Evolutionary conservation across 306 rosid genomes (phyloP).

Genomic region (Purshia tridentata): DNA sequence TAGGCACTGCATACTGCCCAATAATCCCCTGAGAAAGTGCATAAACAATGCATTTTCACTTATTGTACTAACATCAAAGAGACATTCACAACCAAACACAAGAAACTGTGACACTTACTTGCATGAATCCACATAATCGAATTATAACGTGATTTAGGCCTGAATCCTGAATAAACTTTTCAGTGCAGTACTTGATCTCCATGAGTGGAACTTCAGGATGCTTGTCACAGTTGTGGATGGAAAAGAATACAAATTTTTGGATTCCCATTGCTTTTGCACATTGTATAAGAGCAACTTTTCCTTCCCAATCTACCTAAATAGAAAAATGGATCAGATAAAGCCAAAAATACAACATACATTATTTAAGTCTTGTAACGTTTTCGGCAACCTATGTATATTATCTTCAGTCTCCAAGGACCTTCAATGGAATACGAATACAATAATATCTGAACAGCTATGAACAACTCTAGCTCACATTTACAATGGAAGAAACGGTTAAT

Average conservation of each 20-base stretch:
- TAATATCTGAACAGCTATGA: not conserved
- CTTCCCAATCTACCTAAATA: conserved; percentile 97
- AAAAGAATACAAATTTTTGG: conserved; percentile 84
- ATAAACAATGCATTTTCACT: conserved; percentile 1
- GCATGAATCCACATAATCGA: conserved; percentile 93
- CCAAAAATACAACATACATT: conserved; percentile 1
- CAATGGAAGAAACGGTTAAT: not conserved
- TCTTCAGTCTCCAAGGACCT: not conserved
- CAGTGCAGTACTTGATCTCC: conserved; percentile 95
- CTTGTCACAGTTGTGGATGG: conserved; percentile 93
- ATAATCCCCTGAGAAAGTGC: conserved; percentile 67
- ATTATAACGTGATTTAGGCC: conserved; percentile 68
- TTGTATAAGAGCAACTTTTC: conserved; percentile 94
- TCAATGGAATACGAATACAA: not conserved
- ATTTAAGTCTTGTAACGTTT: not conserved
- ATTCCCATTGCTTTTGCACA: conserved; percentile 98
- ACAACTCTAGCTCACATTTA: not conserved
- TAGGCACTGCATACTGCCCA: conserved; percentile 96
- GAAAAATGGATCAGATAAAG: conserved; percentile 35
- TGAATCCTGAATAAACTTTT: conserved; percentile 75
- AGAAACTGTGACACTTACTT: conserved; percentile 42
- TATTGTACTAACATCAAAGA: not conserved
- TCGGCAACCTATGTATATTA: not conserved
- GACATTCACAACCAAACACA: conserved; percentile 4
- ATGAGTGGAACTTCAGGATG: conserved; percentile 98